Conservation (phyloP, 2,329 filamentous ascomycete species). For the Trichophyton verrucosum region DNA sequence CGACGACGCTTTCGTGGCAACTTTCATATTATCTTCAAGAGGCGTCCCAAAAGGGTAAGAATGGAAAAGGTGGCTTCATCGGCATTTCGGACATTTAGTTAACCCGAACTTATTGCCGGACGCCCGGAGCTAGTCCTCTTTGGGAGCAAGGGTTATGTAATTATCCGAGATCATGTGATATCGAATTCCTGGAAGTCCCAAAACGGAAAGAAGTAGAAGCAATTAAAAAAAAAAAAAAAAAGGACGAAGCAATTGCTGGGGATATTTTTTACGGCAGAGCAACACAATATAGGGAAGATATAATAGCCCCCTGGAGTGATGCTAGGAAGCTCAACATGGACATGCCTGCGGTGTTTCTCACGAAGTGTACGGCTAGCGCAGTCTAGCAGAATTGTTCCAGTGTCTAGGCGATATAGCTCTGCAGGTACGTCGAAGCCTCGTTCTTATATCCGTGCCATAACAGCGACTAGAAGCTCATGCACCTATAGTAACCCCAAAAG, state of each 20-base stretch:
- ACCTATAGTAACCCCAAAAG: background rate
- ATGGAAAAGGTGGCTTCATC: constrained; percentile 1
- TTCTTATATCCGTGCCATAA: background rate
- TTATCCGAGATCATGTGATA: constrained; percentile 1
- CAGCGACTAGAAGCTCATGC: background rate
- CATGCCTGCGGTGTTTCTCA: constrained; percentile 38
- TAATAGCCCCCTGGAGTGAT: constrained; percentile 20
- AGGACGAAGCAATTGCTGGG: background rate
- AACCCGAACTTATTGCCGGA: background rate
- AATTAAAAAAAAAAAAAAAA: background rate
- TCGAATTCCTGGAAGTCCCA: background rate
- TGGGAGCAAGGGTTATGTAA: background rate
- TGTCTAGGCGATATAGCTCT: constrained; percentile 20
- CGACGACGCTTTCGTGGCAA: background rate
- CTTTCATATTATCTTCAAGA: background rate
- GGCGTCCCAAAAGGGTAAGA: background rate
- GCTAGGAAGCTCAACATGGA: constrained; percentile 29
- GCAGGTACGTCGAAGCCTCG: background rate
- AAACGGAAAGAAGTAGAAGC: background rate
- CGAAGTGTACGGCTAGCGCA: constrained; percentile 25
- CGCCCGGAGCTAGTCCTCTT: background rate
- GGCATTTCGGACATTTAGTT: background rate
- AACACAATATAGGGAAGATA: no score
- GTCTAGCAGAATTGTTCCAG: constrained; percentile 17
- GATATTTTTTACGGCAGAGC: background rate